Percentiles rank a stretch among this genome's conserved stretches.
These are phyloP conservation scores for Phycomyces blakesleeanus DNA, from an alignment of 192 early-diverging fungal species.

Conservation along the genomic window DNA sequence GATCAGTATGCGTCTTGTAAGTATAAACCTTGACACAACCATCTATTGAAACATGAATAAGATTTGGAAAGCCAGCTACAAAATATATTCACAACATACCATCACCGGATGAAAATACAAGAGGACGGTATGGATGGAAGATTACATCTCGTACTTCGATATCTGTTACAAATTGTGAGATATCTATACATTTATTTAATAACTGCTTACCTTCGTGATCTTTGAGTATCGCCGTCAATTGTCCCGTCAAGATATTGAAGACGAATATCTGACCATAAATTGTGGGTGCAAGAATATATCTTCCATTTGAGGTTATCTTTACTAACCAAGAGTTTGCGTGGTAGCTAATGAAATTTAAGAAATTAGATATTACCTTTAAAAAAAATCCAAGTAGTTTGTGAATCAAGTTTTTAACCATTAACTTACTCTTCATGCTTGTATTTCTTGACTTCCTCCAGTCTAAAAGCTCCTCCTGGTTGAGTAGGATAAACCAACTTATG, in stretches of 20 bases:
- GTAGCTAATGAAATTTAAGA: constrained; percentile 45
- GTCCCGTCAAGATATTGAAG: constrained; percentile 74
- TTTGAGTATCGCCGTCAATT: constrained; percentile 72
- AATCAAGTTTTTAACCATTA: too few species aligned
- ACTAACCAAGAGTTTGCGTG: constrained; percentile 95
- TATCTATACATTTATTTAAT: not conserved
- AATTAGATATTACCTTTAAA: not conserved
- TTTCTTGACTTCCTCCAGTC: constrained; percentile 69
- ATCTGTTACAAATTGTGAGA: constrained; percentile 35
- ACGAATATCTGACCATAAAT: constrained; percentile 84
- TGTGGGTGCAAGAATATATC: constrained; percentile 88
- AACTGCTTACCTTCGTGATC: constrained; percentile 68
- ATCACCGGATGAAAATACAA: constrained; percentile 84
- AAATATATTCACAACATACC: constrained; percentile 41
- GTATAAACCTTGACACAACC: constrained; percentile 64
- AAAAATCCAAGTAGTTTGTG: not conserved
- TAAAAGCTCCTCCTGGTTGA: constrained; percentile 63
- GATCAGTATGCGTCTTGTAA: constrained; percentile 20
- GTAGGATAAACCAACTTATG: constrained; percentile 86
- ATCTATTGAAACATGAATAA: constrained; percentile 38
- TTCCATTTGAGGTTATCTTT: constrained; percentile 80
- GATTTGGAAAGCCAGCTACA: not conserved
- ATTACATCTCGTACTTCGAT: constrained; percentile 92
- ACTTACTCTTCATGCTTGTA: constrained; percentile 78
- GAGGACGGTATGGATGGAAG: constrained; percentile 76